phyloP scores from a whole-genome alignment of 345 rosid species.

The Conringia planisiliqua region DNA sequence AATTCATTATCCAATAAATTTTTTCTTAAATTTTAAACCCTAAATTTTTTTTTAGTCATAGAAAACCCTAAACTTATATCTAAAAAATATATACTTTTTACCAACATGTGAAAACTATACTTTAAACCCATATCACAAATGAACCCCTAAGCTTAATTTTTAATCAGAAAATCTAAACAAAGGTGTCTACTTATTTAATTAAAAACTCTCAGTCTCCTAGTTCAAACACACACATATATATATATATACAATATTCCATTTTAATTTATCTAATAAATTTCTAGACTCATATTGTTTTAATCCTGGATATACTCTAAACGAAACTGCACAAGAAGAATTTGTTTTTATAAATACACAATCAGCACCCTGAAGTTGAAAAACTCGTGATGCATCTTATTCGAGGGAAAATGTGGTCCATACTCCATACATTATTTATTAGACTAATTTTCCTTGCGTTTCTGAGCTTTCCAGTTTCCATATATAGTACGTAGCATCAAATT shows the following conservation, averaged over 20 bases:
- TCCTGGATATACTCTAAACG: not conserved
- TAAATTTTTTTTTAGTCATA: not conserved
- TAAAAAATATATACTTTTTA: too few species aligned
- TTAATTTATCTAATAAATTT: not conserved
- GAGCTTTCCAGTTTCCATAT: not conserved
- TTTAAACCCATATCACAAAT: not conserved
- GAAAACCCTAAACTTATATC: not conserved
- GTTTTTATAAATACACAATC: not conserved
- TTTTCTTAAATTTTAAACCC: not conserved
- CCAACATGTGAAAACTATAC: not conserved
- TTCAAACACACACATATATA: too few species aligned
- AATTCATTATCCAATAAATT: not conserved
- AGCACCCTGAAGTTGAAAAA: not conserved
- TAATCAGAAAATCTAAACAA: too few species aligned
- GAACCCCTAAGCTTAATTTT: not conserved
- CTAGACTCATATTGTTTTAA: not conserved
- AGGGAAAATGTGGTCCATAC: not conserved
- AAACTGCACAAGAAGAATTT: not conserved
- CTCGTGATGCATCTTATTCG: not conserved
- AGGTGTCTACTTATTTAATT: too few species aligned
- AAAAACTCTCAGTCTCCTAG: too few species aligned
- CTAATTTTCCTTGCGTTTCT: not conserved
- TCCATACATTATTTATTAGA: not conserved
- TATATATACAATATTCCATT: not conserved
- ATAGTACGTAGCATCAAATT: not conserved